Base-by-base conservation (phyloP, 495 filamentous ascomycete genomes). In the Parathielavia hyrcaniae region DNA sequence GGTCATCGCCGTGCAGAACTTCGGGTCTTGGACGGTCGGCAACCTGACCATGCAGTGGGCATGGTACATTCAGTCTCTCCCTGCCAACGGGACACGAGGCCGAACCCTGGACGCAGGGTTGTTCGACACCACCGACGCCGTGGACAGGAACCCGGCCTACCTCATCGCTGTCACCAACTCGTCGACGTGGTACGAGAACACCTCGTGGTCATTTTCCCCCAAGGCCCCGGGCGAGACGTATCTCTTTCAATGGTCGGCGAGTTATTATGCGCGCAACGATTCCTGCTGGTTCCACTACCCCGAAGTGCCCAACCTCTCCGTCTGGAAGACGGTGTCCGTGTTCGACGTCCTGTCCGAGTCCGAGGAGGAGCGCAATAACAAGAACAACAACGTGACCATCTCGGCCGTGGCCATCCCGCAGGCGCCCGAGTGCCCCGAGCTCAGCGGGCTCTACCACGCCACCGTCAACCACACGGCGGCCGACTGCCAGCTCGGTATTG, bases 1-100 rank as follows among this genome's bases (percentile, higher is more conserved):
- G n/a, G 50, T 52, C 14, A 12, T 52, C 1, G 50, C 50, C 22
- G 32, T 52, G 45, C 22, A 48, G n/a, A 48, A 23, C 44, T 7
- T 46, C 19, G 14, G 19, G 20, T 19, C 19, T 12, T 46, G 44
- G 44, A 46, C 19, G 19, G 19, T 46, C 22, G 44, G 44, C 44
- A 46, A 46, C 44, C 10, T 9, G 44, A 46, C 19, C 44, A 46
- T 46, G 44, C 2, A 23, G 44, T 46, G 44, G 44, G 19, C 5
- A 26, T 46, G 44, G 44, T 11, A 46, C 44, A 46, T 46, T 2
- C 22, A 23, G 19, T 46, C 44, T 9, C 5, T n/a, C 20, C 22
- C 44, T 9, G 44, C 44, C 11, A 8, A 26, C 13, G 44, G 19
- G 19, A 26, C 8, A 23, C 44, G 19, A 23, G 44, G 44, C 8